Base-by-base conservation (phyloP, 208 protist genomes). In the Kentomonas sorsogonicus region DNA sequence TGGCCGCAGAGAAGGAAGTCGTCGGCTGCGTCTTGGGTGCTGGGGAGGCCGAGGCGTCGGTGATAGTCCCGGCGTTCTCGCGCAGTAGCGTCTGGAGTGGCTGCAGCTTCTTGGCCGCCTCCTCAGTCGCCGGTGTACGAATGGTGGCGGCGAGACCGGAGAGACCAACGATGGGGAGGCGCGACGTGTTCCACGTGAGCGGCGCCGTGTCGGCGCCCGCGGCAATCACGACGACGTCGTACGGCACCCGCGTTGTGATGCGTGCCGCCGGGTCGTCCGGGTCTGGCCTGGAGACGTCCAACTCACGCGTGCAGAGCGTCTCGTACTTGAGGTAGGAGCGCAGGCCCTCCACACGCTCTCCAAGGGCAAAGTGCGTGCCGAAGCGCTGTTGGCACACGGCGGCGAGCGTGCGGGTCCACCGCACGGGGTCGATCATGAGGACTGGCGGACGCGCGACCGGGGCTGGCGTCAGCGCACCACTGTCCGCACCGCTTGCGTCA, bases 201-300 rank as follows among this genome's bases (percentile, higher is more conserved):
- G 43, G 47, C 6, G 80, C 79, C 3, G 83, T 89, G 36, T 68
- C 50, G 0, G 68, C 66, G 5, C 87, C 87, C 7, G 83, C 71
- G 5, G 87, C 73, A 31, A 91, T 70, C 47, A 94, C 83, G 29
- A 94, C 83, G 25, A 94, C 63, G 36, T 94, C 87, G 22, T 41
- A 25, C 22, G 27, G 26, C 22, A 9, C 1, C 53, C 13, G 4
- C 10, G 3, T 25, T 22, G 31, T 41, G 20, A 78, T 29, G 27
- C 77, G 73, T 31, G 55, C 22, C 11, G 54, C 53, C 4, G 72
- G 69, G 20, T 53, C 27, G 10, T 36, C 36, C 0, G 71, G 50
- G 50, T 69, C 69, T 1, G 50, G 23, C 60, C 63, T 66, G 41
- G 77, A 77, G 46, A 86, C 61, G 23, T 57, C 66, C n/a, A 93